Evolutionary conservation across 345 rosid genomes (phyloP).

Genomic region (Psidium friedrichsthalianum): DNA sequence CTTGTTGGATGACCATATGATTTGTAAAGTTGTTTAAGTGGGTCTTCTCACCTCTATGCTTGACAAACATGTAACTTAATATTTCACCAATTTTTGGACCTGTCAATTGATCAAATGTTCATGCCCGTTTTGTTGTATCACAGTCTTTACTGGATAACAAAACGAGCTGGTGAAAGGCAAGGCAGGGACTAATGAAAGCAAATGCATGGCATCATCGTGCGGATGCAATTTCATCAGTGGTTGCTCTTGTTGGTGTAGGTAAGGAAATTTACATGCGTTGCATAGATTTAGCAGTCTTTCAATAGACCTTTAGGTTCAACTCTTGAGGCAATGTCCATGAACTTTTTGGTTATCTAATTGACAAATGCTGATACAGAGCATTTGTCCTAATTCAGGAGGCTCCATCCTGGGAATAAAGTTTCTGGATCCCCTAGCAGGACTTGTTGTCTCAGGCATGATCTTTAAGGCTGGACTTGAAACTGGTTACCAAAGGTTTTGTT

Average conservation of each 20-base stretch:
- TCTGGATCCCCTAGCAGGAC: slow-evolving; percentile 92
- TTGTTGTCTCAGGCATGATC: slow-evolving; percentile 84
- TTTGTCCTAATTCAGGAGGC: slow-evolving; percentile 46
- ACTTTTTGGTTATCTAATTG: background rate
- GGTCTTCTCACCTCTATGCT: background rate
- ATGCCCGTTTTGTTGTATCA: background rate
- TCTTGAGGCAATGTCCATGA: background rate
- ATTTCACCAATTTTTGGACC: background rate
- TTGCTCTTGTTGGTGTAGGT: slow-evolving; percentile 89
- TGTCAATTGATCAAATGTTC: background rate
- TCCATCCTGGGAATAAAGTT: slow-evolving; percentile 74
- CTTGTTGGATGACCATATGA: background rate
- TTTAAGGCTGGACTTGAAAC: slow-evolving; percentile 66
- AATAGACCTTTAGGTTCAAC: background rate
- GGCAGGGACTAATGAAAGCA: slow-evolving; percentile 96
- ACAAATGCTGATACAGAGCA: background rate
- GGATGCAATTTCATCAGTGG: slow-evolving; percentile 86
- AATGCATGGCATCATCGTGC: slow-evolving; percentile 99
- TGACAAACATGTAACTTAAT: background rate
- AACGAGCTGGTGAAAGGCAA: slow-evolving; percentile 74
- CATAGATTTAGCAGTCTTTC: background rate
- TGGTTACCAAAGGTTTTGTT: slow-evolving; percentile 71
- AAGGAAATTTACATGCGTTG: slow-evolving; percentile 11
- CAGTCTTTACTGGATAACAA: slow-evolving; percentile 91
- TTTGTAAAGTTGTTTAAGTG: background rate